Base-by-base conservation (phyloP, 1,284 basidiomycete species). In the Rhodofomes roseus region DNA sequence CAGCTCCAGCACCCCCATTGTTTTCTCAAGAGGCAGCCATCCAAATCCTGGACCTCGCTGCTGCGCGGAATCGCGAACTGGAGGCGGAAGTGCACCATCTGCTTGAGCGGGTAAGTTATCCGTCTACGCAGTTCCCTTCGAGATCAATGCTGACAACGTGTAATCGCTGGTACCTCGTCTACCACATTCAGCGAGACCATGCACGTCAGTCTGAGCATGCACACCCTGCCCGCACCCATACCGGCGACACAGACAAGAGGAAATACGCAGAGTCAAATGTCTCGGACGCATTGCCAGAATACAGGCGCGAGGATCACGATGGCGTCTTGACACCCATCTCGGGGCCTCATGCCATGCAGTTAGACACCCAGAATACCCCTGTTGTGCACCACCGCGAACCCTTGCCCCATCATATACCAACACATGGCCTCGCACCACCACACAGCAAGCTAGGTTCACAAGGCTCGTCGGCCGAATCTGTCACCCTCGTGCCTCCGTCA, bases 41-140 rank as follows among this genome's bases (percentile, higher is more conserved):
- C 27, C 68, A 70, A 14, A 70, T 79, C 22, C 63, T 82, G 27
- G 75, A 78, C 41, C 66, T 72, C 51, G 77, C 76, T 16, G 67
- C 68, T 20, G 66, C 72, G 12, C 72, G 76, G 48, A 84, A 85
- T 60, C 74, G 73, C 55, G 68, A 70, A 9, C 63, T 85, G 58
- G 81, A 82, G 58, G 59, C 70, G 9, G 82, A 85, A 64, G 73
- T 85, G 43, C 73, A 73, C 46, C 64, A 63, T 36, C 70, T 84
- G 31, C 66, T 71, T 4, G 69, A 70, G 58, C 73, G 68, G 66
- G 84, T 82, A 58, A 25, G 75, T 62, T 16, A 14, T n/a, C n/a
- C 12, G 14, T 23, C n/a, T 64, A 31, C 2, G 23, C 22, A 16
- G 4, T 4, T 34, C 5, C 5, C 31, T 34, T 34, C 6, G 6